Evolutionary conservation across 2,329 filamentous ascomycete species (phyloP), one percentile per base, ranked within the genome.

Genomic region (Xylaria sp.): DNA sequence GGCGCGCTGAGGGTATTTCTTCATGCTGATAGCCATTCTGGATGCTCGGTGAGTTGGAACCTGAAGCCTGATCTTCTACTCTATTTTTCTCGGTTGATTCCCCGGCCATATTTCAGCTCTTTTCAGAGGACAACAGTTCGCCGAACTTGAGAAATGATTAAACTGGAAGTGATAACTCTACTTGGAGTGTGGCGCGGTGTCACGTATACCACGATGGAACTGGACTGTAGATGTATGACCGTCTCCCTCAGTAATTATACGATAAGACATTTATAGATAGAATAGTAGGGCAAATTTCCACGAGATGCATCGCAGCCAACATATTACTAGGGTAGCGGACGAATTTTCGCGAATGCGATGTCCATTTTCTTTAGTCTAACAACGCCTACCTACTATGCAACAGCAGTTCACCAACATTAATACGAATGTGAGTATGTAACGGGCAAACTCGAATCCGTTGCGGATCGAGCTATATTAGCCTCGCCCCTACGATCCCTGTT

Each of bases 1-100:
- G 66, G n/a, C 72, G 73, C 13, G 50, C 43, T 23, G 60, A 41
- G 20, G 74, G 69, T n/a, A 75, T 23, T 34, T 74, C 74, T 36
- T 67, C 41, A 20, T 39, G 63, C n/a, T 46, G 55, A 52, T 67
- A 55, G 32, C 48, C 48, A 39, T 63, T 28, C 23, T 60, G 56
- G 15, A 43, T 20, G 34, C 58, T 63, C 39, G 65, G 57, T 18
- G 63, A 57, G 46, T 55, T 66, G 45, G 66, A 60, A 12, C 25
- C 59, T 30, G 32, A 48, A 32, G 23, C 18, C 9, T 61, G 20
- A 34, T 70, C 32, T 10, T 41, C 41, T 36, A 46, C 48, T 34
- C 36, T n/a, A 48, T 59, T 32, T 25, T 23, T 45, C 53, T 62
- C 63, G 23, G 20, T 39, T 15, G 57, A 62, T 62, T 48, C 52